Percentiles rank a stretch among this genome's conserved stretches.
phyloP scores from a whole-genome alignment of 2,329 filamentous ascomycete genomes.

The Bipolaris oryzae region DNA sequence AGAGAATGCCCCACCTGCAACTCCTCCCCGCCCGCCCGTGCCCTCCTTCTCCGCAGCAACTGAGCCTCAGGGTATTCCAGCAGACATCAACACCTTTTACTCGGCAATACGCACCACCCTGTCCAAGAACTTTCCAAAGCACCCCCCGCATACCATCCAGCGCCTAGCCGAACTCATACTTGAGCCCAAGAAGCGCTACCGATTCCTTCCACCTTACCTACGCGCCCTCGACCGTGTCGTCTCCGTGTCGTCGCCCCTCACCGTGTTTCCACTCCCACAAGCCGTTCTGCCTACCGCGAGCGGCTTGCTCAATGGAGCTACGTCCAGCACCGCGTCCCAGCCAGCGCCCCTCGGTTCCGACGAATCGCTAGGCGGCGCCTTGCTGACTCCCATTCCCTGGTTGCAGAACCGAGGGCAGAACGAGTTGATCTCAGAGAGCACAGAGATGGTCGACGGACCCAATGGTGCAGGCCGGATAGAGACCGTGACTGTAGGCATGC shows the following conservation, averaged over 20 bases:
- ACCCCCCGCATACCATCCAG: slow-evolving; percentile 92
- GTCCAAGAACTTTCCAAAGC: slow-evolving; percentile 67
- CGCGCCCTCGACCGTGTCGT: slow-evolving; percentile 90
- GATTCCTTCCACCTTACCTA: slow-evolving; percentile 80
- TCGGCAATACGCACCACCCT: slow-evolving; percentile 59
- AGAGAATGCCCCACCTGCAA: slow-evolving; percentile 66
- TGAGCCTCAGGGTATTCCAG: slow-evolving; percentile 34
- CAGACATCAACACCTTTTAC: slow-evolving; percentile 42
- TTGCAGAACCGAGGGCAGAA: slow-evolving; percentile 60
- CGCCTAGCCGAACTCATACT: slow-evolving; percentile 87
- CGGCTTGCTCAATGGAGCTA: slow-evolving; percentile 65
- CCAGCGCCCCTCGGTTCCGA: slow-evolving; percentile 71
- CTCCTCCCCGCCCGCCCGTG: slow-evolving; percentile 49
- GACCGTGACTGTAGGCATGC: slow-evolving; percentile 76
- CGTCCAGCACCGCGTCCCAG: slow-evolving; percentile 48
- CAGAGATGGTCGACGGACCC: slow-evolving; percentile 79
- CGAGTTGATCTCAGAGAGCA: slow-evolving; percentile 73
- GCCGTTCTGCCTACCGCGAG: slow-evolving; percentile 59
- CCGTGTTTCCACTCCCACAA: slow-evolving; percentile 81
- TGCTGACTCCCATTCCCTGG: slow-evolving; percentile 95
- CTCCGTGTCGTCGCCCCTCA: slow-evolving; percentile 81
- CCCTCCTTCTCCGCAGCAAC: slow-evolving; percentile 51
- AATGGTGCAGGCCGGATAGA: slow-evolving; percentile 80
- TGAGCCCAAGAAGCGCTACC: slow-evolving; percentile 77
- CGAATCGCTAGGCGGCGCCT: slow-evolving; percentile 85